phyloP scores from a whole-genome alignment of 345 rosid species.

The Hibiscus syriacus region DNA sequence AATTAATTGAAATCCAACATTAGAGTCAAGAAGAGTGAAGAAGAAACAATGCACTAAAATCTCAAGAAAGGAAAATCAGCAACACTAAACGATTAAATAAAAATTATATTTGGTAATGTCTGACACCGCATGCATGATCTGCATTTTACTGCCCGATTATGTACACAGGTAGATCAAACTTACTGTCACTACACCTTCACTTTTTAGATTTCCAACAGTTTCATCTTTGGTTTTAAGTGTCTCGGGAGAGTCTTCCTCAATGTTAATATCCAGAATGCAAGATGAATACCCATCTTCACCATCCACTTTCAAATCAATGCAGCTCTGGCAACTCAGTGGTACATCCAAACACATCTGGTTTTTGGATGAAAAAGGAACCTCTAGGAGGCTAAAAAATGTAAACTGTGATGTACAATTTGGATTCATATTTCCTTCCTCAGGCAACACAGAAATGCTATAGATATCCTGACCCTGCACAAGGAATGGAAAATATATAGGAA shows the following conservation, averaged over 20 bases:
- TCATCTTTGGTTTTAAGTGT: conserved; percentile 34
- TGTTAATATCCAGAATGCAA: conserved; percentile 58
- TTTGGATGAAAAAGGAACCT: conserved; percentile 45
- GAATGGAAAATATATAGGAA: neutral
- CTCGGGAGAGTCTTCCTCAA: conserved; percentile 44
- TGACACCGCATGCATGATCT: neutral
- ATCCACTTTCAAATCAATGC: conserved; percentile 48
- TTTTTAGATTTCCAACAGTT: conserved; percentile 34
- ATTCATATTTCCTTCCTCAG: conserved; percentile 45
- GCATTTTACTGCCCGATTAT: neutral
- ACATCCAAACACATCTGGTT: conserved; percentile 41
- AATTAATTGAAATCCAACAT: conserved; percentile 12
- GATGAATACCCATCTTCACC: conserved; percentile 49
- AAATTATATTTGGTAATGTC: neutral
- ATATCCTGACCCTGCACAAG: conserved; percentile 52
- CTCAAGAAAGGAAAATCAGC: neutral
- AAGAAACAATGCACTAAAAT: neutral
- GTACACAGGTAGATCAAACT: conserved; percentile 19
- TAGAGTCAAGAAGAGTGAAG: conserved; percentile 6
- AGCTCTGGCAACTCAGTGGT: conserved; percentile 46
- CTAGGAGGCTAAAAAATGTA: conserved; percentile 56
- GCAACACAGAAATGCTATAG: conserved; percentile 54
- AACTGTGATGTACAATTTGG: conserved; percentile 36
- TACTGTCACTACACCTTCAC: conserved; percentile 44
- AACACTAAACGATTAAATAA: neutral